Evolutionary conservation across 2,329 filamentous ascomycete genomes (phyloP).

Genomic region (Madurella mycetomatis): DNA sequence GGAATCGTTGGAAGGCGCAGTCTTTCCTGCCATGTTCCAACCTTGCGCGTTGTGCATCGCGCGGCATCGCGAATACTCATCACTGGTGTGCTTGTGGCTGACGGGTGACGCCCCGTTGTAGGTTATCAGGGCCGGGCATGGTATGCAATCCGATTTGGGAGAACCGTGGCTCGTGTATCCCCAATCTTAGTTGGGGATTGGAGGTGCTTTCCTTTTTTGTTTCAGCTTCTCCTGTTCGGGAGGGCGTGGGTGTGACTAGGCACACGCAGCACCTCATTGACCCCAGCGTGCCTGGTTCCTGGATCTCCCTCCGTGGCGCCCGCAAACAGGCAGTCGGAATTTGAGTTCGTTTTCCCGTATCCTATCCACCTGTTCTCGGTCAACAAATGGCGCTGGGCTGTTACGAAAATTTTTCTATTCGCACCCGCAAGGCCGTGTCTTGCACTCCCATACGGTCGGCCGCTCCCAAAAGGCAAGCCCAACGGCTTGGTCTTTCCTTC

Average conservation of each 20-base stretch:
- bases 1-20: not conserved
- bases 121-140: not conserved
- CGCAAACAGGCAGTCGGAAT: not conserved
- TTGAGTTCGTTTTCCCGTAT: constrained; percentile 6
- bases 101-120: not conserved
- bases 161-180: constrained; percentile 16
- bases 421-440: not conserved
- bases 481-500: not conserved
- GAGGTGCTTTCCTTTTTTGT: constrained; percentile 16
- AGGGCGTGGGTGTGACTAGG: not conserved
- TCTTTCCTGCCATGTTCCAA: not conserved
- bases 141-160: constrained; percentile 4
- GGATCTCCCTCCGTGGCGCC: not conserved
- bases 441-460: not conserved
- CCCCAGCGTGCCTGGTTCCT: not conserved
- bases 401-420: constrained; percentile 6
- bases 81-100: not conserved
- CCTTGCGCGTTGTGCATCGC: too few species aligned
- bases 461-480: not conserved
- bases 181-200: constrained; percentile 14
- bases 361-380: constrained; percentile 5
- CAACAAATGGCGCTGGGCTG: constrained; percentile 9
- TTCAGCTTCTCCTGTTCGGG: not conserved
- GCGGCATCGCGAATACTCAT: too few species aligned
- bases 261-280: too few species aligned